Base-by-base conservation (phyloP, 495 filamentous ascomycete species). In the Hyaloscypha hepaticicola region DNA sequence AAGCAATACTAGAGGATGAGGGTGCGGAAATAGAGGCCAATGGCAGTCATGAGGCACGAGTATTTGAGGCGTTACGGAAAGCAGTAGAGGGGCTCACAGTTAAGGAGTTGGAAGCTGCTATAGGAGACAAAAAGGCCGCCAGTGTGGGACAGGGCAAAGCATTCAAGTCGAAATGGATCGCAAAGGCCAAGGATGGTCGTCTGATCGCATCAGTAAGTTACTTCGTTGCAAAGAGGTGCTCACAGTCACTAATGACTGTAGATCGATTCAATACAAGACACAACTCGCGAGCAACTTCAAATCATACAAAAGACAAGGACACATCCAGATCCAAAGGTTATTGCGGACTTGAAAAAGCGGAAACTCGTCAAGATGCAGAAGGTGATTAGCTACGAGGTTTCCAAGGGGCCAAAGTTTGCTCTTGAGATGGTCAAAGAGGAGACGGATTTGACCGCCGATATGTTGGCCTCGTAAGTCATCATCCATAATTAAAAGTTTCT, bases 151-250 rank as follows among this genome's bases (percentile, higher is more conserved):
- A 94, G 74, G 92, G 93, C 59, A 96, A 92, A 77, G 95, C 95
- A 50, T 94, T 98, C 80, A 97, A 93, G 82, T 88, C 90, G 72
- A 93, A 91, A 72, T 99, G 95, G 95, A 94, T 99, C 65, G 89
- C 87, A 71, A 96, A 95, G 78, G 93, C 90, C 64, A 87, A 88
- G 72, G 89, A 90, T 33, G 81, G 78, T 64, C 73, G 80, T 48
- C 70, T 90, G 57, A 80, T 84, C 22, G 70, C 70, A 34, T 56
- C 67, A 28, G 66, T 67, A 55, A 66, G 64, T 67, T 59, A 57
- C 63, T 50, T 60, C 68, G 50, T 65, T 65, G 8, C 73, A 73
- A 61, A 62, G 72, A 51, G 69, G 72, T 11, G 66, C 66, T 12
- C 51, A 45, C 0, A 69, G 62, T 70, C 74, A 27, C 55, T 65